phyloP scores from a whole-genome alignment of 352 stramenopile genomes.

The Phytopythium delawarense region DNA sequence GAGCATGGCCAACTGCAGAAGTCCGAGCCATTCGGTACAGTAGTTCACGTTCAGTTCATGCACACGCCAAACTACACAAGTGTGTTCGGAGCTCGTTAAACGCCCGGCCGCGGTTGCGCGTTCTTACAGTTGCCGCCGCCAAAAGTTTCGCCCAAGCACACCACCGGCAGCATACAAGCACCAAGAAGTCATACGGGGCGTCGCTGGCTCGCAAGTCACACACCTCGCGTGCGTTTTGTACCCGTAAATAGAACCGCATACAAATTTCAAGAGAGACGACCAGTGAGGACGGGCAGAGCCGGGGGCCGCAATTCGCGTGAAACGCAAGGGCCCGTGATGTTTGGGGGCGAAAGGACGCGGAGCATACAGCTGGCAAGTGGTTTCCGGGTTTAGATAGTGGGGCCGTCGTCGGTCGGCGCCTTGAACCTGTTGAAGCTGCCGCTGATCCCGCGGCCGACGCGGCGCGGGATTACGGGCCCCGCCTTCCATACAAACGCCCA shows the following conservation, averaged over 20 bases:
- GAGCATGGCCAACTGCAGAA: no score
- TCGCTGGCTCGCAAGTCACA: neutral
- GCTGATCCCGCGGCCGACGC: neutral
- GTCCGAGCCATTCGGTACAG: no score
- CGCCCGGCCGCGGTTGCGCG: neutral
- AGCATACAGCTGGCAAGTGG: neutral
- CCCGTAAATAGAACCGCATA: neutral
- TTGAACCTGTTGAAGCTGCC: neutral
- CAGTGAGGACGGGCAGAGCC: conserved; percentile 2
- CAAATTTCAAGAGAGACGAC: conserved; percentile 1
- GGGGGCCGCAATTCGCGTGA: neutral
- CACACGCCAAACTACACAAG: no score
- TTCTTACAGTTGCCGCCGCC: conserved; percentile 5
- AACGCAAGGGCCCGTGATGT: neutral
- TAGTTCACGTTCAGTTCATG: neutral
- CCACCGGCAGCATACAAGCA: neutral
- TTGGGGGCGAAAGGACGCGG: conserved; percentile 2
- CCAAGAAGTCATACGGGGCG: neutral
- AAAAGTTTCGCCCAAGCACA: neutral
- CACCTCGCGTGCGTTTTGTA: neutral
- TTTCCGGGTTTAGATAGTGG: neutral
- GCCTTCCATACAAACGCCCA: neutral
- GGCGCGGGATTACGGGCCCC: neutral
- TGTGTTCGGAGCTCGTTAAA: no score
- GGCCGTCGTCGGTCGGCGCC: neutral